These are phyloP conservation scores for Cylindrodendrum hubeiense DNA, from an alignment of 2,329 filamentous ascomycete species.

Conservation along the genomic window DNA sequence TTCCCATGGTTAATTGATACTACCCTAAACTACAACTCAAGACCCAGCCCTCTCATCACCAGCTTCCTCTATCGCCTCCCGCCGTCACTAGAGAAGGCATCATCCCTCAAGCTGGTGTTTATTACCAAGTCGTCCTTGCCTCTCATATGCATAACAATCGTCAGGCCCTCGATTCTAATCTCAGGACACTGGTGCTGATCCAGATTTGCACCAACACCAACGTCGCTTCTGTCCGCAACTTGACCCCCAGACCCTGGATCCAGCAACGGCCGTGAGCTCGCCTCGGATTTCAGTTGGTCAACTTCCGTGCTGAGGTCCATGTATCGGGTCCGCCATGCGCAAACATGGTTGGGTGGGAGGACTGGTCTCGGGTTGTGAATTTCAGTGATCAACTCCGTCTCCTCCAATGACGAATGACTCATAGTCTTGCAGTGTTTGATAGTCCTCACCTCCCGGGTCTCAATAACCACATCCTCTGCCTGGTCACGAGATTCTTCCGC, in stretches of 20 bases:
- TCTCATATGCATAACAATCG: slow-evolving; percentile 63
- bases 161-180: slow-evolving; percentile 61
- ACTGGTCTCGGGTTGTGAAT: slow-evolving; percentile 51
- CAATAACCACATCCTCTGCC: slow-evolving; percentile 7
- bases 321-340: slow-evolving; percentile 58
- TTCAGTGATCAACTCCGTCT: slow-evolving; percentile 32
- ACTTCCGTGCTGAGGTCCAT: slow-evolving; percentile 56
- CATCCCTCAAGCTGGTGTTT: slow-evolving; percentile 58
- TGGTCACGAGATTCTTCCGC: slow-evolving; percentile 18
- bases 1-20: slow-evolving; percentile 6
- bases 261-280: slow-evolving; percentile 38
- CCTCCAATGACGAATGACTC: slow-evolving; percentile 19
- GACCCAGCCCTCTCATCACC: slow-evolving; percentile 12
- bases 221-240: slow-evolving; percentile 29
- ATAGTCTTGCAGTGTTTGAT: slow-evolving; percentile 9
- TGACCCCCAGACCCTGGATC: slow-evolving; percentile 29
- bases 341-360: slow-evolving; percentile 54
- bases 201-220: slow-evolving; percentile 33
- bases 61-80: background rate
- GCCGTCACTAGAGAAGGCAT: slow-evolving; percentile 7
- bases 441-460: slow-evolving; percentile 11
- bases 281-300: slow-evolving; percentile 55
- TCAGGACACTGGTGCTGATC: slow-evolving; percentile 48
- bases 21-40: slow-evolving; percentile 16
- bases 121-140: slow-evolving; percentile 65